phyloP scores from a whole-genome alignment of 495 filamentous ascomycete genomes.

The Oidiodendron maius region DNA sequence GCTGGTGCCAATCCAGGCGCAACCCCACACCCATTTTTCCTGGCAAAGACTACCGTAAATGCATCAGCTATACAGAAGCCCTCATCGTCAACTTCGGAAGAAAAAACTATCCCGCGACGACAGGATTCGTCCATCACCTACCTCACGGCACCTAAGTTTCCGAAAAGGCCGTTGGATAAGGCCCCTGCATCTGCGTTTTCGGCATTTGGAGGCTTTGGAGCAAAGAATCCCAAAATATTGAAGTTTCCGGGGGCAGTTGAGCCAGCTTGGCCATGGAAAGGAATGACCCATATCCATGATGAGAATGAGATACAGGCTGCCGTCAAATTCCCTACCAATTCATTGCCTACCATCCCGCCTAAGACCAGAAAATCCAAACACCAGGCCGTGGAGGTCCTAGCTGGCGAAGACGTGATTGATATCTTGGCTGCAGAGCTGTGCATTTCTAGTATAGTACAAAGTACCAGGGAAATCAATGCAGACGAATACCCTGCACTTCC shows the following conservation, averaged over 20 bases:
- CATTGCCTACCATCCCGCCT: not conserved
- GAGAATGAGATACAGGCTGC: slow-evolving; percentile 5
- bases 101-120: not conserved
- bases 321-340: not conserved
- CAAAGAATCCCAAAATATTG: slow-evolving; percentile 30
- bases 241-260: slow-evolving; percentile 56
- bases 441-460: slow-evolving; percentile 19
- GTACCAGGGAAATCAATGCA: slow-evolving; percentile 26
- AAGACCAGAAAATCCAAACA: slow-evolving; percentile 45
- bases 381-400: slow-evolving; percentile 32
- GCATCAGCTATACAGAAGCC: not conserved
- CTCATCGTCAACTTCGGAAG: not conserved
- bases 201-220: slow-evolving; percentile 22
- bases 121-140: not conserved
- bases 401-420: slow-evolving; percentile 37
- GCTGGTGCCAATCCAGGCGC: not conserved
- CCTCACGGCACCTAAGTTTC: not conserved
- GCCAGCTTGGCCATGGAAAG: slow-evolving; percentile 66
- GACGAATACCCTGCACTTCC: slow-evolving; percentile 33
- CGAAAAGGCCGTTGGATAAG: slow-evolving; percentile 22
- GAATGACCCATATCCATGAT: slow-evolving; percentile 53
- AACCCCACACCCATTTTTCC: slow-evolving; percentile 14
- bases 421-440: slow-evolving; percentile 27
- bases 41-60: slow-evolving; percentile 4
- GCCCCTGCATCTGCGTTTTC: slow-evolving; percentile 7